Evolutionary conservation across 495 filamentous ascomycete genomes (phyloP).

Genomic region (Evansstolkia leycettana): DNA sequence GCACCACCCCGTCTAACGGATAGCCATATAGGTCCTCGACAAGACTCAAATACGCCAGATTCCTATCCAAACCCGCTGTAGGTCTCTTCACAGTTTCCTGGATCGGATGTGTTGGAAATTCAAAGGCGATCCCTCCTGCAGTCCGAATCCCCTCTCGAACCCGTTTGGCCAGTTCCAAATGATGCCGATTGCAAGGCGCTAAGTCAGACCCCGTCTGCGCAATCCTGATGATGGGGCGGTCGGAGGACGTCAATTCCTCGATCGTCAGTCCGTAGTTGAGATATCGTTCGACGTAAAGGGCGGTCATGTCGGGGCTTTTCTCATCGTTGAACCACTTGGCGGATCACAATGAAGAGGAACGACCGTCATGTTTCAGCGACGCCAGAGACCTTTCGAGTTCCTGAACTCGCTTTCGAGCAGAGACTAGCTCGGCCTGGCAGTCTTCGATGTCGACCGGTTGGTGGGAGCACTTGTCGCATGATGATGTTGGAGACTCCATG

Average conservation of each 20-base stretch:
- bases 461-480: constrained; percentile 13
- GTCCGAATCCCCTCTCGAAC: constrained; percentile 41
- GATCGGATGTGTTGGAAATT: constrained; percentile 45
- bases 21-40: constrained; percentile 41
- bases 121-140: constrained; percentile 42
- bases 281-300: constrained; percentile 41
- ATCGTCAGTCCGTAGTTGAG: constrained; percentile 42
- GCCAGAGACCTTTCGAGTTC: constrained; percentile 22
- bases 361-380: constrained; percentile 10
- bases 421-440: constrained; percentile 24
- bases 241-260: constrained; percentile 40
- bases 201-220: constrained; percentile 44
- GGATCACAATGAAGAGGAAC: constrained; percentile 21
- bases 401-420: constrained; percentile 21
- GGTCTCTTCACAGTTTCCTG: constrained; percentile 38
- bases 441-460: constrained; percentile 22
- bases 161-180: constrained; percentile 38
- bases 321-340: constrained; percentile 35
- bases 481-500: no score
- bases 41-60: constrained; percentile 38
- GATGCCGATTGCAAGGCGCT: constrained; percentile 41
- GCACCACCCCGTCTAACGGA: constrained; percentile 41
- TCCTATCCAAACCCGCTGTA: constrained; percentile 41
- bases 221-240: constrained; percentile 44
- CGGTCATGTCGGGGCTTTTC: constrained; percentile 36